Conservation (phyloP, 345 rosid species). For the Pistacia atlantica region DNA sequence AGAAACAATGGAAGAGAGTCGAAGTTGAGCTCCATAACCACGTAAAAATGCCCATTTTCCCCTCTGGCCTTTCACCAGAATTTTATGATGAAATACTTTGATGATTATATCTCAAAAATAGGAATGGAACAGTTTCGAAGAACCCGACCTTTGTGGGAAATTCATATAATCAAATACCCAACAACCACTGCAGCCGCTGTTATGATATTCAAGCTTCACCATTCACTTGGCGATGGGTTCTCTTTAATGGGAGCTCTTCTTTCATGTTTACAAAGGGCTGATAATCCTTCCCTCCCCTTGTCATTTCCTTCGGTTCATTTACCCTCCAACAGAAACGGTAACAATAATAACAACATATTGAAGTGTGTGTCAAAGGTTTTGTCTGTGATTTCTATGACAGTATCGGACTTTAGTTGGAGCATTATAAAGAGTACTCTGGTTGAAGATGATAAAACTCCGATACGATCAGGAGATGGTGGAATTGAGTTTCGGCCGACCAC, state of each 20-base stretch:
- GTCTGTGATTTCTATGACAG: conserved; percentile 6
- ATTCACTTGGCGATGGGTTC: conserved; percentile 44
- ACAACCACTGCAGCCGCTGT: conserved; percentile 29
- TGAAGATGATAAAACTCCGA: conserved; percentile 33
- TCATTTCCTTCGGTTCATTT: conserved; percentile 26
- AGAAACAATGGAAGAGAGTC: conserved; percentile 22
- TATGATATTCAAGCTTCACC: conserved; percentile 41
- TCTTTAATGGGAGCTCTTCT: conserved; percentile 42
- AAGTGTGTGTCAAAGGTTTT: not conserved
- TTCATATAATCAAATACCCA: conserved; percentile 36
- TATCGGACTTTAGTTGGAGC: conserved; percentile 27
- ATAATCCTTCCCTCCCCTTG: conserved; percentile 41
- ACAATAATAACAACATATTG: not conserved
- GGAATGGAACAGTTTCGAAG: conserved; percentile 20
- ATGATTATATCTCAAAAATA: conserved; percentile 28
- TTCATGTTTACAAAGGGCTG: conserved; percentile 38
- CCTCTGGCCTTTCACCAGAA: conserved; percentile 15
- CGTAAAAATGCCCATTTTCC: conserved; percentile 24
- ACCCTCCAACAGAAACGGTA: not conserved
- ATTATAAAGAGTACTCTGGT: conserved; percentile 27
- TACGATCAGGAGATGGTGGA: conserved; percentile 26
- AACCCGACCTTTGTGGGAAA: conserved; percentile 38
- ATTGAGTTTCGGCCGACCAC: conserved; percentile 27
- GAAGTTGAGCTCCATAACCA: conserved; percentile 25
- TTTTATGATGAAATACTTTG: conserved; percentile 22